Evolutionary conservation across 805 yeast species (phyloP).

Genomic region (Ogataea polymorpha): DNA sequence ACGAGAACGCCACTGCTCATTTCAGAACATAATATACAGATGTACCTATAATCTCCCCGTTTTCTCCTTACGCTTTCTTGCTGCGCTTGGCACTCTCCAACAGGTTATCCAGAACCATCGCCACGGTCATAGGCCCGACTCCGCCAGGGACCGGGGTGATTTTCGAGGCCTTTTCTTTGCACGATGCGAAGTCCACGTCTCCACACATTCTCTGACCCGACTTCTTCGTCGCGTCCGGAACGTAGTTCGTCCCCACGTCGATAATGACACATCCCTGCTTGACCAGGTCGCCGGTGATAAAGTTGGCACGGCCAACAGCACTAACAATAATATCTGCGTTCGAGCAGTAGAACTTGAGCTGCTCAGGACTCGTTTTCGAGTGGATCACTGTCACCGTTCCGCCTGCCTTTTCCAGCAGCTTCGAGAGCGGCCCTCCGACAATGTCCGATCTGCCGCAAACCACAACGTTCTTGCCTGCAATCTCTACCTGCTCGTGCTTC

Average conservation of each 20-base stretch:
- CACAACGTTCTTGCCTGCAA: slow-evolving; percentile 82
- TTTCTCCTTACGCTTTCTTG: not conserved
- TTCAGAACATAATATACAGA: slow-evolving; percentile 38
- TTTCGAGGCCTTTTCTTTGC: slow-evolving; percentile 56
- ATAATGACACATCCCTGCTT: slow-evolving; percentile 82
- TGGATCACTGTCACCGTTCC: slow-evolving; percentile 89
- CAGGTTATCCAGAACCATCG: slow-evolving; percentile 87
- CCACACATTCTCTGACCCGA: slow-evolving; percentile 88
- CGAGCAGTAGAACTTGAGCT: slow-evolving; percentile 45
- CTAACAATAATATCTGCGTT: slow-evolving; percentile 87
- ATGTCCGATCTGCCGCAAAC: slow-evolving; percentile 95
- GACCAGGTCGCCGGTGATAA: slow-evolving; percentile 83
- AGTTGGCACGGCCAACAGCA: slow-evolving; percentile 86
- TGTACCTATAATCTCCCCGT: not conserved
- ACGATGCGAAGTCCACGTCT: slow-evolving; percentile 81
- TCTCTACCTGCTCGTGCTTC: slow-evolving; percentile 59
- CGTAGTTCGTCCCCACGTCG: slow-evolving; percentile 93
- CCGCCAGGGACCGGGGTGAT: slow-evolving; percentile 99
- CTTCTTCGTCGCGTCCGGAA: slow-evolving; percentile 69
- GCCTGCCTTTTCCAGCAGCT: slow-evolving; percentile 71
- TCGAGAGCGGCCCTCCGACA: slow-evolving; percentile 92
- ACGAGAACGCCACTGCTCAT: slow-evolving; percentile 88
- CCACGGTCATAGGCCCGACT: slow-evolving; percentile 99
- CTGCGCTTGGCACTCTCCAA: slow-evolving; percentile 59
- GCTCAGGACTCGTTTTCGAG: slow-evolving; percentile 64